Evolutionary conservation across 2,329 filamentous ascomycete species (phyloP), one percentile per base, ranked within the genome.

Genomic region (Neopestalotiopsis sp.): DNA sequence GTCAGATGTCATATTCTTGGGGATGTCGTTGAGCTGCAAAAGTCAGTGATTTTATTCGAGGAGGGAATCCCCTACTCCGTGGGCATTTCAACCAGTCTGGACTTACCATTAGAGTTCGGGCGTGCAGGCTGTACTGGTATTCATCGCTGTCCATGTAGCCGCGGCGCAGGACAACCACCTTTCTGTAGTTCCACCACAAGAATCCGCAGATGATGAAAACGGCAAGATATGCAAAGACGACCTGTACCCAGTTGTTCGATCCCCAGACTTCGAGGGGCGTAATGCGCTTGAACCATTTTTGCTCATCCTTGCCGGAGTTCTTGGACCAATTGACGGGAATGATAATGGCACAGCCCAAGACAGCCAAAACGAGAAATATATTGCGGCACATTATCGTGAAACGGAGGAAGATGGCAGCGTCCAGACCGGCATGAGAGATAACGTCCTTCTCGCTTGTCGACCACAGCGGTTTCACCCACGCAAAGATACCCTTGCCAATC

Each of bases 311-410:
- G 24, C 79, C 77, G 30, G 80, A 78, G 66, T 84, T 87, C 68
- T 87, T 82, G 7, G 83, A 82, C 70, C 93, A 81, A 76, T 97
- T 95, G 75, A 97, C 83, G 0, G 96, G 96, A 53, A 98, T 90
- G 72, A 98, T 86, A 70, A 98, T 89, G 66, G 85, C 86, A 73
- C 93, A 91, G 20, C 93, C 94, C 40, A 97, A 80, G 6, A 97
- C 72, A 34, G 90, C 88, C 67, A 98, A 82, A 7, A 89, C 82
- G 34, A 92, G 77, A 78, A 98, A 97, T 72, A 98, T 93, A 78
- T 97, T 96, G 70, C 96, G 91, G 77, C 93, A 93, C 96, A 99
- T 98, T 73, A 91, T 88, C 64, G 91, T 89, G 76, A 98, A 95
- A 66, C 95, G 91, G 73, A 99, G 84, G 79, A 99, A 98, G 62